Base-by-base conservation (phyloP, 2,329 filamentous ascomycete genomes). In the Seiridium cupressi region DNA sequence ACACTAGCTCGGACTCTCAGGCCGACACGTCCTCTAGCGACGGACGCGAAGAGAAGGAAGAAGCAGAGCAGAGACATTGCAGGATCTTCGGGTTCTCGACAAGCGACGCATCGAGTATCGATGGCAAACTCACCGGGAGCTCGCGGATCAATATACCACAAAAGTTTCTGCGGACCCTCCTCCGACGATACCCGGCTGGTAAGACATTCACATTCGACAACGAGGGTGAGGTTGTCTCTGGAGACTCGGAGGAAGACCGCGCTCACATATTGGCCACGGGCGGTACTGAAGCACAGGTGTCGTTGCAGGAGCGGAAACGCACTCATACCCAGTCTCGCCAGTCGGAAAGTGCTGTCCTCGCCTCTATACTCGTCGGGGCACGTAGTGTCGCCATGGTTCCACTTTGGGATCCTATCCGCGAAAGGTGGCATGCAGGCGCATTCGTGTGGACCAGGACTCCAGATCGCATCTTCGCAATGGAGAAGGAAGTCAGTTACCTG, bases 401-500 rank as follows among this genome's bases (percentile, higher is more conserved):
- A 0, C 64, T 84, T 0, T 84, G 80, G 79, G 78, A 82, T 57
- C 63, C 74, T 0, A 70, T 74, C 5, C 74, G 73, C 59, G 74
- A 81, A 42, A 70, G 79, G 9, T 83, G 79, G 78, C 82, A 77
- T 60, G 77, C 81, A 0, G 80, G 77, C 1, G 77, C 77, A 4
- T 81, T 86, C 47, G 69, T 79, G 3, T 83, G 82, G 73, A 83
- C 81, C 0, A 74, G 70, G 1, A 72, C 65, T 3, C 70, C 74
- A 0, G 76, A 73, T 0, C 76, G 79, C 1, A 68, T 75, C 1
- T 78, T 85, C 38, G 76, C 76, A 0, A 62, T 73, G 1, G 71
- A 77, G 34, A 74, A 78, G 6, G 83, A 85, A 44, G 72, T 86
- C 2, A 79, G 75, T 10, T 82, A 81, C 35, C 71, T 85, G 3